Evolutionary conservation across 495 filamentous ascomycete species (phyloP), one percentile per base, ranked within the genome.

Genomic region (Neurospora tetraspora): DNA sequence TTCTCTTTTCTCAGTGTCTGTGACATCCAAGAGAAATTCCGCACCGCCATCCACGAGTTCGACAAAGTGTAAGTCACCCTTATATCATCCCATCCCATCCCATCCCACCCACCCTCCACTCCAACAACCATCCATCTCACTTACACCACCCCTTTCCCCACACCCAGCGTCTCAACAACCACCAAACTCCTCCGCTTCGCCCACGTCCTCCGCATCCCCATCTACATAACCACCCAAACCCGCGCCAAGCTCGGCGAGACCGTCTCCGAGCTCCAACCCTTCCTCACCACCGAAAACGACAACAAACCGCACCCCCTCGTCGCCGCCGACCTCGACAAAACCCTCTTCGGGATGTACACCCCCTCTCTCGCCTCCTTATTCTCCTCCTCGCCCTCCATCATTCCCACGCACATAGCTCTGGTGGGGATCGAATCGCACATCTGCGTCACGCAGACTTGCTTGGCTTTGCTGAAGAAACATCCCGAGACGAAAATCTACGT

Each of bases 21-120:
- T 84, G 96, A 99, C 77, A 87, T 98, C 75, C 96, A 99, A 86
- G 94, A 97, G 74, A 94, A 92, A 79, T 99, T 99, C 85, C 88
- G 93, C 59, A 81, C 84, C 5, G 88, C 88, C 47, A 96, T 99
- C 78, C 87, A 89, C 80, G 90, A 96, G 80, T 97, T 93, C 77
- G 84, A 92, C 68, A 92, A 91, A 77, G 84, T 97, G 91, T 93
- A 85, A 69, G 81, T 71, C 61, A 23, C 31, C 69, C n/a, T 40
- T 23, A 10, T 81, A 1, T 43, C 40, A 43, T 43, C 40, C 40
- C 31, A 4, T 34, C n/a, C n/a, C n/a, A n/a, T n/a, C 31, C 31
- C 40, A 43, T 43, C 31, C 31, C 36, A 61, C 23, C 42, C 37
- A 37, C 39, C 39, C 14, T 23, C 16, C 34, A 37, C 20, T 11